phyloP scores from a whole-genome alignment of 805 yeast species.

The Osmozyma mogii region DNA sequence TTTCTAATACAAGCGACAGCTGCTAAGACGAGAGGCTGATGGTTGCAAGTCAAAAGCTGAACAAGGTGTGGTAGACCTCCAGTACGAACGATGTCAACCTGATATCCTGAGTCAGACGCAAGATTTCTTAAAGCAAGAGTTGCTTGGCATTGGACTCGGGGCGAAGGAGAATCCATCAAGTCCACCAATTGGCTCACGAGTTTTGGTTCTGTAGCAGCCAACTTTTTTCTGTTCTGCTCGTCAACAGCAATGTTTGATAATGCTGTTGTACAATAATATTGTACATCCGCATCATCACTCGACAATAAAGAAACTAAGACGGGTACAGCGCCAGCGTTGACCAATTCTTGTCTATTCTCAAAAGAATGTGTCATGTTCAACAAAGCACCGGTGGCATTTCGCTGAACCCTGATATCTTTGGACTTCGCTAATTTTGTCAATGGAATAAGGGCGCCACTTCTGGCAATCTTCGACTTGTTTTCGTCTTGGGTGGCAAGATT shows the following conservation, averaged over 20 bases:
- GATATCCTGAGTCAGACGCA: constrained; percentile 94
- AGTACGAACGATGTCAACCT: constrained; percentile 88
- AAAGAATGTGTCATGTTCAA: constrained; percentile 97
- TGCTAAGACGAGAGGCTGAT: constrained; percentile 87
- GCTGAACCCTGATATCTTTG: constrained; percentile 89
- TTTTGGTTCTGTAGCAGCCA: constrained; percentile 88
- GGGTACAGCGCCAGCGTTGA: constrained; percentile 97
- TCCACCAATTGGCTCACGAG: constrained; percentile 80
- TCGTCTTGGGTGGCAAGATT: constrained; percentile 97
- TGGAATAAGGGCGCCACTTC: constrained; percentile 92
- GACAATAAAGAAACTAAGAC: constrained; percentile 82
- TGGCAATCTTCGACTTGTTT: constrained; percentile 91
- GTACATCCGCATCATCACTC: constrained; percentile 91
- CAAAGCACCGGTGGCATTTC: constrained; percentile 97
- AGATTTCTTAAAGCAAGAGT: constrained; percentile 91
- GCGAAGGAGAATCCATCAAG: constrained; percentile 87
- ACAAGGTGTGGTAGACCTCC: constrained; percentile 94
- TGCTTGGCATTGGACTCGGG: constrained; percentile 97
- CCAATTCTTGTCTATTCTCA: constrained; percentile 93
- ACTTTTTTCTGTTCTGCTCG: constrained; percentile 77
- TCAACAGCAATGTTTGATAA: constrained; percentile 96
- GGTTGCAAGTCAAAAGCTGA: constrained; percentile 79
- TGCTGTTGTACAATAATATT: constrained; percentile 97
- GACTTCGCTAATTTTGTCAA: constrained; percentile 91
- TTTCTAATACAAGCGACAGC: constrained; percentile 98